Percentiles rank a stretch among this genome's conserved stretches.
Conservation (phyloP, 345 rosid species). For the Raphanus raphanistrum region DNA sequence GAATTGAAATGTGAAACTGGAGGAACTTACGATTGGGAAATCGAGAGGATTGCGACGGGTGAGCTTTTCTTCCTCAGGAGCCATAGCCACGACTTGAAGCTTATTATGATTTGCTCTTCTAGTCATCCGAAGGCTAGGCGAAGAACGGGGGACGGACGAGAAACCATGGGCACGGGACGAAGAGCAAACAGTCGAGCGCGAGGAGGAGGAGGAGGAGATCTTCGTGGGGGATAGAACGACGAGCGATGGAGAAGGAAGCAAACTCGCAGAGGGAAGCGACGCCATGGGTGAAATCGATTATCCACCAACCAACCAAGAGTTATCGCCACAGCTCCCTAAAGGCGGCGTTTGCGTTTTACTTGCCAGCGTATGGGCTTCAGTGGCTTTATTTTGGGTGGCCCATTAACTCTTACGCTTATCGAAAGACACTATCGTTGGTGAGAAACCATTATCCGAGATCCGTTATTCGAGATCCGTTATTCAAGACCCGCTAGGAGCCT, state of each 20-base stretch:
- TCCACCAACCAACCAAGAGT: slow-evolving; percentile 39
- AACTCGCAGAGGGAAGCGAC: slow-evolving; percentile 33
- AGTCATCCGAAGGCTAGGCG: not conserved
- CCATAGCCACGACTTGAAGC: slow-evolving; percentile 58
- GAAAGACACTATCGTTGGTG: not conserved
- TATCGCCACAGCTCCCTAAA: slow-evolving; percentile 19
- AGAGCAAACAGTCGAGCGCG: slow-evolving; percentile 10
- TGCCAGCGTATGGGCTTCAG: not conserved
- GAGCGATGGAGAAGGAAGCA: slow-evolving; percentile 34
- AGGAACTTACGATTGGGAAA: slow-evolving; percentile 58
- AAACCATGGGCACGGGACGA: slow-evolving; percentile 27
- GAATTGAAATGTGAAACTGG: not conserved
- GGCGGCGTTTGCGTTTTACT: slow-evolving; percentile 16
- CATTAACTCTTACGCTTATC: not conserved
- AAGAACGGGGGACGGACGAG: slow-evolving; percentile 13
- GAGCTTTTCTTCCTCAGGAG: slow-evolving; percentile 71
- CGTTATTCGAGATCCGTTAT: no score
- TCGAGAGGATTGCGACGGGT: slow-evolving; percentile 72
- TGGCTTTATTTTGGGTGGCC: slow-evolving; percentile 4
- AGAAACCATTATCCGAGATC: no score
- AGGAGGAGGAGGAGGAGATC: slow-evolving; percentile 3
- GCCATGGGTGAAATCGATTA: slow-evolving; percentile 31
- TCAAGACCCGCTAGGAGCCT: no score
- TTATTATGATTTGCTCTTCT: slow-evolving; percentile 29
- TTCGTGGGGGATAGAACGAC: slow-evolving; percentile 10